phyloP scores from a whole-genome alignment of 1,284 basidiomycete species.

The Inonotus hispidus region DNA sequence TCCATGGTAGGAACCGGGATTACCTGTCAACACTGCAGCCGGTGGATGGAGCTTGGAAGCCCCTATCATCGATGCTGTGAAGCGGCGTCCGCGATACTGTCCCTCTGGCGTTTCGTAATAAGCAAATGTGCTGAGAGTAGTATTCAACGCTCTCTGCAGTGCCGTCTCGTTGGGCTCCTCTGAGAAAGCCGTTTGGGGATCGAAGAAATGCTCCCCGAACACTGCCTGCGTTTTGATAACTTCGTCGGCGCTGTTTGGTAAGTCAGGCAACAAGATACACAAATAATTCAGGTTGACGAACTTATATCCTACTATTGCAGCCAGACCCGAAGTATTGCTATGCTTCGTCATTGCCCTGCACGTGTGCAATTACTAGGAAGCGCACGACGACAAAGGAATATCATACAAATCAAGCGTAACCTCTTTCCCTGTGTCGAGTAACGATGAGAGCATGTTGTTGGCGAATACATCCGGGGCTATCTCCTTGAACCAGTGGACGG shows the following conservation, averaged over 20 bases:
- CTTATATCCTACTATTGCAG: constrained; percentile 16
- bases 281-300: background rate
- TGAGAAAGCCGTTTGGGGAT: constrained; percentile 29
- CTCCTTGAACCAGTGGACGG: constrained; percentile 32
- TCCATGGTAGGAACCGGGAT: background rate
- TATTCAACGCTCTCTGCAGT: constrained; percentile 27
- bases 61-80: constrained; percentile 32
- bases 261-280: constrained; percentile 20
- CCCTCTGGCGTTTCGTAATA: constrained; percentile 28
- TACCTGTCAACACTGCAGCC: constrained; percentile 27
- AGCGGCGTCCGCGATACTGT: constrained; percentile 26
- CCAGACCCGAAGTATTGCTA: constrained; percentile 18
- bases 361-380: background rate
- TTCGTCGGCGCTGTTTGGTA: too few relatives aligned
- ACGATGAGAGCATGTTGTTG: constrained; percentile 31
- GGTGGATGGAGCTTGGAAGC: constrained; percentile 25
- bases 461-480: constrained; percentile 30
- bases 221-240: constrained; percentile 28
- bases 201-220: constrained; percentile 31
- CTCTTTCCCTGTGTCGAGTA: constrained; percentile 27
- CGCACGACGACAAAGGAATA: too few relatives aligned
- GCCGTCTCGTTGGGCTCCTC: constrained; percentile 28
- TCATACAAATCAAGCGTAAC: too few relatives aligned
- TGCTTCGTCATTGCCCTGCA: constrained; percentile 13
- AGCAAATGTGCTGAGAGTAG: constrained; percentile 26